Evolutionary conservation across 2,329 filamentous ascomycete genomes (phyloP), one percentile per base, ranked within the genome.

Genomic region (Aspergillus fischeri): DNA sequence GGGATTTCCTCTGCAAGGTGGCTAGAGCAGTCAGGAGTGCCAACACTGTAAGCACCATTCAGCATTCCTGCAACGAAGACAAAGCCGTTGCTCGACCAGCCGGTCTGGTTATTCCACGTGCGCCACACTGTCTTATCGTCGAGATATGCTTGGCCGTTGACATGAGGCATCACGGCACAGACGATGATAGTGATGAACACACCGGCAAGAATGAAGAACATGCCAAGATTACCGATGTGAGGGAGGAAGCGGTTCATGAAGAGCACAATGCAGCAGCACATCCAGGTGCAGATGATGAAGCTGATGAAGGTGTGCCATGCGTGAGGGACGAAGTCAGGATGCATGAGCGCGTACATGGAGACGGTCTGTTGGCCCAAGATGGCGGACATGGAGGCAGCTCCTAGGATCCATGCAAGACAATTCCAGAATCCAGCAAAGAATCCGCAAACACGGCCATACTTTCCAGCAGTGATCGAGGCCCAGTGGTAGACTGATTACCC

Each of bases 21-120:
- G 1, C 83, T 83, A 1, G 85, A 82, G 50, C 84, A 83, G 66
- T 90, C 87, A 0, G 86, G 83, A 1, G 84, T 83, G 6, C 86
- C 88, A 10, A 90, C 83, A 48, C 83, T 82, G 67, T 84, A 90
- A 3, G 87, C 87, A 10, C 86, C 87, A 64, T 90, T 90, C 25
- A 89, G 76, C 69, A 88, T 86, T 20, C 86, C 86, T 0, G 83
- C 75, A 27, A 87, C 73, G 60, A 89, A 88, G 2, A 85, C 84
- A n/a, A 88, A 82, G 17, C 84, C 84, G 48, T 83, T 76, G 53
- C 75, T 80, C 1, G 66, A 60, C 56, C 73, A 75, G 25, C 75
- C 64, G 49, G 76, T 76, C 51, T 75, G 63, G 63, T 75, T 82
- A 71, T 83, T 52, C 83, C 84, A 65, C 73, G 83, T 63, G 70